Conservation (phyloP, 2,329 filamentous ascomycete genomes). For the Colletotrichum chrysophilum region DNA sequence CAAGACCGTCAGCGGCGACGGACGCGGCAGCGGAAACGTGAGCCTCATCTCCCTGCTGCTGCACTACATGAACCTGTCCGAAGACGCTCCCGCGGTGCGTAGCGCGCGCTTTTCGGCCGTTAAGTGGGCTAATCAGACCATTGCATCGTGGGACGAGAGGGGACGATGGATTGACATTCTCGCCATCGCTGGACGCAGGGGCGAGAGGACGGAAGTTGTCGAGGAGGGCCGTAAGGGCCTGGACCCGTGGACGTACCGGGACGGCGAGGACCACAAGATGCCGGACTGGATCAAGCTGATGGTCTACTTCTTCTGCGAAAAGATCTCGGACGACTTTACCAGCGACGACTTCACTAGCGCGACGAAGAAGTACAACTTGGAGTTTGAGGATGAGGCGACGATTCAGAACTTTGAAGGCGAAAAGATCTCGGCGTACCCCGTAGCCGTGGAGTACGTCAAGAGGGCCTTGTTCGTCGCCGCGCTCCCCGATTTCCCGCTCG, state of each 20-base stretch:
- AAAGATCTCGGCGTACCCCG: constrained; percentile 62
- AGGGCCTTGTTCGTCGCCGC: constrained; percentile 57
- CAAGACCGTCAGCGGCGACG: constrained; percentile 32
- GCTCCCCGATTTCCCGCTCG: constrained; percentile 59
- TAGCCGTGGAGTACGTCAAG: constrained; percentile 73
- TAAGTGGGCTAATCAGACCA: constrained; percentile 87
- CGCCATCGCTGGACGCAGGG: constrained; percentile 69
- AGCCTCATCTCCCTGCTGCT: constrained; percentile 63
- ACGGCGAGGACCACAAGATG: constrained; percentile 30
- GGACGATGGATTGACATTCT: constrained; percentile 90
- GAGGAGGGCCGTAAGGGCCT: constrained; percentile 92
- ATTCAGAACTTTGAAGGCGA: constrained; percentile 54
- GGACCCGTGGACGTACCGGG: constrained; percentile 66
- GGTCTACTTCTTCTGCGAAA: constrained; percentile 50
- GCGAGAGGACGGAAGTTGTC: constrained; percentile 80
- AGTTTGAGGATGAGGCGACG: constrained; percentile 30
- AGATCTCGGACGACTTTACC: neutral
- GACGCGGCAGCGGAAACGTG: neutral
- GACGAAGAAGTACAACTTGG: constrained; percentile 4
- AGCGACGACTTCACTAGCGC: neutral
- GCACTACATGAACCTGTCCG: constrained; percentile 66
- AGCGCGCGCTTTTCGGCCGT: constrained; percentile 83
- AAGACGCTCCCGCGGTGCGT: constrained; percentile 59
- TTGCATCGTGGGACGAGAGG: constrained; percentile 78
- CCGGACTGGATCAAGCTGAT: constrained; percentile 60